phyloP scores from a whole-genome alignment of 345 rosid species.

The Trapa incisa region DNA sequence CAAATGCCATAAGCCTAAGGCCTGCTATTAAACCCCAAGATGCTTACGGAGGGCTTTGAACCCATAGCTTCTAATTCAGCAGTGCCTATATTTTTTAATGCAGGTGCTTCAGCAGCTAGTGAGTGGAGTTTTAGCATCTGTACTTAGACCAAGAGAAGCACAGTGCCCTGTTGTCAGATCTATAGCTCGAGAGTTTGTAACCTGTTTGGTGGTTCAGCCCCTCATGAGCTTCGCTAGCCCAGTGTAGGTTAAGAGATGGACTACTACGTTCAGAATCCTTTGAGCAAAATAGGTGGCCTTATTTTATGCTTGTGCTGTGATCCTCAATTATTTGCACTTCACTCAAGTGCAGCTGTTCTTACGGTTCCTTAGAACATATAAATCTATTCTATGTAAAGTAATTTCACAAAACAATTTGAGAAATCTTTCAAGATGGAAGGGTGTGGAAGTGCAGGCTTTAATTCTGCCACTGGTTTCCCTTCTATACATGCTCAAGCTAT shows the following conservation, averaged over 20 bases:
- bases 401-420: neutral
- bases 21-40: too few species aligned
- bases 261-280: neutral
- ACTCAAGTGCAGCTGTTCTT: neutral
- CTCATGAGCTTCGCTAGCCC: conserved; percentile 76
- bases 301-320: neutral
- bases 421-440: neutral
- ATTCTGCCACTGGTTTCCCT: neutral
- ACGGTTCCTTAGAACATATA: neutral
- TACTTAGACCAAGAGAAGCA: conserved; percentile 82
- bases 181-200: conserved; percentile 85
- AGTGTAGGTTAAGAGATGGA: conserved; percentile 34
- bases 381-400: neutral
- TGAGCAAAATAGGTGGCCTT: neutral
- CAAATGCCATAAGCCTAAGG: too few species aligned
- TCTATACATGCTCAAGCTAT: neutral
- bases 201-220: conserved; percentile 92
- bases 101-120: conserved; percentile 78
- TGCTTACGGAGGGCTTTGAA: too few species aligned
- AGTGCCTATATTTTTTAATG: neutral
- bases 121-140: conserved; percentile 69
- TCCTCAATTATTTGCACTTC: neutral
- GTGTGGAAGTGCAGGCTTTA: neutral
- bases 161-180: conserved; percentile 83
- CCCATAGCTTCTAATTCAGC: too few species aligned